A percentile compares a stretch with the other conserved stretches of the same genome.
These are phyloP conservation scores for Aspergillus proliferans DNA, from an alignment of 2,329 filamentous ascomycete genomes.

Conservation along the genomic window DNA sequence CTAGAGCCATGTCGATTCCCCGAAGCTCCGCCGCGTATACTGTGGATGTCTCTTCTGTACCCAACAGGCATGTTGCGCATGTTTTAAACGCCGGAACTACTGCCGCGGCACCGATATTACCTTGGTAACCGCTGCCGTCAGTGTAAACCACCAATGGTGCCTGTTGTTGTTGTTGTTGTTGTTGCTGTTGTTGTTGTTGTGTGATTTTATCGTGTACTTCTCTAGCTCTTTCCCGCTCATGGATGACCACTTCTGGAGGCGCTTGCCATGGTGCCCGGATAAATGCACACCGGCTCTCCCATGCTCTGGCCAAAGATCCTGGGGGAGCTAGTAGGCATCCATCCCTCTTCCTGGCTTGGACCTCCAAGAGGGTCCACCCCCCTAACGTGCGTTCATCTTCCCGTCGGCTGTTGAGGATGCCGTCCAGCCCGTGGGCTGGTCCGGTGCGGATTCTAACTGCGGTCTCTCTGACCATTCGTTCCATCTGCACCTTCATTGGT, in stretches of 20 bases:
- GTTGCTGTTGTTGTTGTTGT: too few relatives aligned
- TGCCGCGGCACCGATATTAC: background rate
- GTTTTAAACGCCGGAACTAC: background rate
- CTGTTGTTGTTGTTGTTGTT: too few relatives aligned
- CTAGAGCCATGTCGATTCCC: background rate
- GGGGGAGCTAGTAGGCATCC: background rate
- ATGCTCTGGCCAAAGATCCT: too few relatives aligned
- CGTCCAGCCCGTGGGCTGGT: background rate
- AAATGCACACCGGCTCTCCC: background rate
- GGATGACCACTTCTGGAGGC: too few relatives aligned
- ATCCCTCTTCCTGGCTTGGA: background rate
- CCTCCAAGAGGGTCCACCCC: background rate
- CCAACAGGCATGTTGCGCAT: background rate
- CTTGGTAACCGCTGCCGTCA: too few relatives aligned
- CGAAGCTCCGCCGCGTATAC: background rate
- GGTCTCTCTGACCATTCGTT: conserved; percentile 6
- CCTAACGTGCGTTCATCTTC: background rate
- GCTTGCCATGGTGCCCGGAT: background rate
- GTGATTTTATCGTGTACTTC: too few relatives aligned
- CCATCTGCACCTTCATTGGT: conserved; percentile 6
- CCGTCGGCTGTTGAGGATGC: background rate
- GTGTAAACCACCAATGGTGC: too few relatives aligned
- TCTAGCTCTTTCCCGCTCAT: too few relatives aligned
- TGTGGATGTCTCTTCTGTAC: background rate
- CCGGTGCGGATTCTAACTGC: conserved; percentile 5